Evolutionary conservation across 305 asterid species (phyloP).

Genomic region (Fraxinus sp.): DNA sequence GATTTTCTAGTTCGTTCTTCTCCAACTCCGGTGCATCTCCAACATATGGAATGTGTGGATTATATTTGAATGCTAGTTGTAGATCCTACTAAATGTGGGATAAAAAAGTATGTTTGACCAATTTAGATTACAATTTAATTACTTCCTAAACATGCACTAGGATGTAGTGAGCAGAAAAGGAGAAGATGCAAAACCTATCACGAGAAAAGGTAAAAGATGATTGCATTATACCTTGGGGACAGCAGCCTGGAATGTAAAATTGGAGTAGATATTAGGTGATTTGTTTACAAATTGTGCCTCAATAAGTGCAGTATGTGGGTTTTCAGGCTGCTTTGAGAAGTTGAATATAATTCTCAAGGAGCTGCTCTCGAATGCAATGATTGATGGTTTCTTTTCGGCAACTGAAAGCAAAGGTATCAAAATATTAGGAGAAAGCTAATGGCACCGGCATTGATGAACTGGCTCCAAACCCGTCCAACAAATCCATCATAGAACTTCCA

Average conservation of each 20-base stretch:
- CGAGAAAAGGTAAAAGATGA: background rate
- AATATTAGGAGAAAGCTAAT: background rate
- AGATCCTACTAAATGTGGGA: too few species aligned
- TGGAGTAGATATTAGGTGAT: conserved; percentile 53
- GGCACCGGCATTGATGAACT: conserved; percentile 37
- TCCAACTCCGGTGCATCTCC: too few species aligned
- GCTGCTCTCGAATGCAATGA: conserved; percentile 84
- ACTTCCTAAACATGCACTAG: background rate
- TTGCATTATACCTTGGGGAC: conserved; percentile 80
- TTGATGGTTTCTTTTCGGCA: conserved; percentile 63
- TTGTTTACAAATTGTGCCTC: conserved; percentile 77
- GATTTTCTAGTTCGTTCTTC: too few species aligned
- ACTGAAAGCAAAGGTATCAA: conserved; percentile 24
- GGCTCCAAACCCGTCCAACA: conserved; percentile 69
- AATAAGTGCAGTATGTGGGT: conserved; percentile 63
- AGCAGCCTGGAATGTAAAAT: conserved; percentile 87
- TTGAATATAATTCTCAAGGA: conserved; percentile 66
- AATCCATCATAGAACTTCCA: conserved; percentile 67
- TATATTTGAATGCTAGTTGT: too few species aligned
- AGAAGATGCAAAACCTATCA: background rate
- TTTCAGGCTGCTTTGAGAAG: conserved; percentile 80
- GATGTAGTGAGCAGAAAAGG: background rate
- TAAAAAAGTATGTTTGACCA: too few species aligned
- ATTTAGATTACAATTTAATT: too few species aligned
- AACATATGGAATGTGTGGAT: too few species aligned